Conservation (phyloP, 108 stramenopile species). For the Seminavis robusta region DNA sequence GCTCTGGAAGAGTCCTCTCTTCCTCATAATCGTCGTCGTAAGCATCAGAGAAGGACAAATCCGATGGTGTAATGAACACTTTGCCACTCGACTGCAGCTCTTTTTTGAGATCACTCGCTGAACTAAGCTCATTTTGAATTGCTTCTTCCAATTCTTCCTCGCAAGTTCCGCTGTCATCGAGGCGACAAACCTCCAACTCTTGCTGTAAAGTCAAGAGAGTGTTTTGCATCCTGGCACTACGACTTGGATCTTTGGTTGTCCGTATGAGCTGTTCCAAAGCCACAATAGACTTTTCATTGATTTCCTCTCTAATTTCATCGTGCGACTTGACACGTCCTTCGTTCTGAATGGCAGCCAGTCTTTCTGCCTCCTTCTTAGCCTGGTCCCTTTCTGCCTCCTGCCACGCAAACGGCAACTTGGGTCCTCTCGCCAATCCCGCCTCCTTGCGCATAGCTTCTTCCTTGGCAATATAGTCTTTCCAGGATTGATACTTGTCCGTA, state of each 20-base stretch:
- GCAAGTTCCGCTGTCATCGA: neutral
- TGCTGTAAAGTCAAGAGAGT: too few species aligned
- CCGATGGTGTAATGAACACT: too few species aligned
- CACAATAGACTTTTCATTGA: slow-evolving; percentile 37
- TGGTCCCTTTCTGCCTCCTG: slow-evolving; percentile 1
- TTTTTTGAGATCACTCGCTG: too few species aligned
- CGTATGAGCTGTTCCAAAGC: slow-evolving; percentile 36
- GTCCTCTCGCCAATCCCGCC: slow-evolving; percentile 25
- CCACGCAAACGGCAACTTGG: slow-evolving; percentile 39
- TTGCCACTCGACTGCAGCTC: too few species aligned
- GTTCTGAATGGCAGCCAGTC: neutral
- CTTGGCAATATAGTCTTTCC: slow-evolving; percentile 38
- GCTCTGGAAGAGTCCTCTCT: neutral
- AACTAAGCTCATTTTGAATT: neutral
- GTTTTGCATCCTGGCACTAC: slow-evolving; percentile 22
- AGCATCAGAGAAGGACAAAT: too few species aligned
- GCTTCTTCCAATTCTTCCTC: neutral
- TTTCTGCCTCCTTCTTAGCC: neutral
- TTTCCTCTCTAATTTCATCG: slow-evolving; percentile 20
- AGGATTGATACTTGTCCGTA: slow-evolving; percentile 11
- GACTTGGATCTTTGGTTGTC: slow-evolving; percentile 16
- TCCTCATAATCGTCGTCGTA: neutral
- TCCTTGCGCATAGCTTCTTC: slow-evolving; percentile 30
- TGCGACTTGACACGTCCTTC: slow-evolving; percentile 2
- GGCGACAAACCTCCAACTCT: too few species aligned